phyloP scores from a whole-genome alignment of 306 rosid species.

The Lagenaria siceraria region DNA sequence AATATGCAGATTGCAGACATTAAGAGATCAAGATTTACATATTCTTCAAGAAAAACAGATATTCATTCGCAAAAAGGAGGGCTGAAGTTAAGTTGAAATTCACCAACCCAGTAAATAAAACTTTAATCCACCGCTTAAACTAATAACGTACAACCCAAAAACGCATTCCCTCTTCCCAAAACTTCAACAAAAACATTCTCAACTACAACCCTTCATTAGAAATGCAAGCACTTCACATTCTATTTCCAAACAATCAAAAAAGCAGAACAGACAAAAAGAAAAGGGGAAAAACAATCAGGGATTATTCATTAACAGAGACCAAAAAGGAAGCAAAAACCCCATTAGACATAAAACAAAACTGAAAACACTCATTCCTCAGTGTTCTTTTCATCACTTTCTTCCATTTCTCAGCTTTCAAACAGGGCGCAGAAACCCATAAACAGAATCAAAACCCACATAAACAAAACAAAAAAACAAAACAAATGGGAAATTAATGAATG shows the following conservation, averaged over 20 bases:
- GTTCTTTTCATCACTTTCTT: background rate
- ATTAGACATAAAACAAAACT: background rate
- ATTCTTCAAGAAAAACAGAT: background rate
- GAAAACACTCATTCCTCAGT: background rate
- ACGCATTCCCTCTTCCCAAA: background rate
- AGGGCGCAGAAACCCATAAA: slow-evolving; percentile 9
- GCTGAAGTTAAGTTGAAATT: background rate
- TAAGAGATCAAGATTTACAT: background rate
- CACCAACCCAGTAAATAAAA: background rate
- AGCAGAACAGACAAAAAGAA: background rate
- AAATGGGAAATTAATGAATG: background rate
- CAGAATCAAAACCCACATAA: slow-evolving; percentile 1
- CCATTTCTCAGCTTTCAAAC: background rate
- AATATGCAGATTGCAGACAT: background rate
- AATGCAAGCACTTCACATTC: background rate
- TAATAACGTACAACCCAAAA: background rate
- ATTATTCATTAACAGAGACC: background rate
- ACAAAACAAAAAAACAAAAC: background rate
- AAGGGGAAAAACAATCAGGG: background rate
- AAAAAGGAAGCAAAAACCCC: background rate
- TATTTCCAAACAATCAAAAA: background rate
- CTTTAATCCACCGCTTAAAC: background rate
- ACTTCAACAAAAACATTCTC: background rate
- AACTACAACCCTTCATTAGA: background rate
- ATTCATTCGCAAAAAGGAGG: background rate